Base-by-base conservation (phyloP, 2,329 filamentous ascomycete genomes). In the Paecilomyces sp. region DNA sequence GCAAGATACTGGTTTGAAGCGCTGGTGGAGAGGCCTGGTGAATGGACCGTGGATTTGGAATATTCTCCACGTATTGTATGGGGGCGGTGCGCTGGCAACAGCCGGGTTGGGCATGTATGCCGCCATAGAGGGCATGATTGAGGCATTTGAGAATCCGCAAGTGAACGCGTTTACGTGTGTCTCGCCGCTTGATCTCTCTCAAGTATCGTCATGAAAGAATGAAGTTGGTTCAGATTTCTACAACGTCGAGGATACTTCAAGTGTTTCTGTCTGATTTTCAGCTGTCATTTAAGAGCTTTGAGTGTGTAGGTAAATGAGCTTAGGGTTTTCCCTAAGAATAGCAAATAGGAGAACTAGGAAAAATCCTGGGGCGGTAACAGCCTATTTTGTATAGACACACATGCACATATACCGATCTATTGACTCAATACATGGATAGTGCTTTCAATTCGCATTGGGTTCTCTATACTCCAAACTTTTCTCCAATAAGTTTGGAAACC, bases 101-200 rank as follows among this genome's bases (percentile, higher is more conserved):
- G 64, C 64, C 31, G 67, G 67, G 12, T 58, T 70, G 28, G 67
- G 67, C 22, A 62, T 62, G 30, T 70, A 69, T 63, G 65, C 67
- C 11, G 67, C 66, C 57, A 63, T 68, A 50, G 24, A 67, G 34
- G 65, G 65, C 56, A 62, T 69, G 64, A 72, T 74, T 34, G 62
- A 62, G 2, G 67, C 67, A 12, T 73, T 74, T 55, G 59, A 66
- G 57, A 63, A 55, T 54, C 63, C 65, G 9, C 62, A 68, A 58
- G 60, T 71, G 2, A 71, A 68, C 22, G 60, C 65, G 1, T 72
- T 72, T 54, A 69, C 67, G 9, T 72, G 70, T 57, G 65, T 25
- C 8, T 65, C 63, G 47, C 69, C 69, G 2, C 60, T 71, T 41
- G 63, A 71, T 57, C 51, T 68, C 9, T 47, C 36, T 2, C 6